Conservation (phyloP, 495 filamentous ascomycete species). For the Penicillium turbatum region DNA sequence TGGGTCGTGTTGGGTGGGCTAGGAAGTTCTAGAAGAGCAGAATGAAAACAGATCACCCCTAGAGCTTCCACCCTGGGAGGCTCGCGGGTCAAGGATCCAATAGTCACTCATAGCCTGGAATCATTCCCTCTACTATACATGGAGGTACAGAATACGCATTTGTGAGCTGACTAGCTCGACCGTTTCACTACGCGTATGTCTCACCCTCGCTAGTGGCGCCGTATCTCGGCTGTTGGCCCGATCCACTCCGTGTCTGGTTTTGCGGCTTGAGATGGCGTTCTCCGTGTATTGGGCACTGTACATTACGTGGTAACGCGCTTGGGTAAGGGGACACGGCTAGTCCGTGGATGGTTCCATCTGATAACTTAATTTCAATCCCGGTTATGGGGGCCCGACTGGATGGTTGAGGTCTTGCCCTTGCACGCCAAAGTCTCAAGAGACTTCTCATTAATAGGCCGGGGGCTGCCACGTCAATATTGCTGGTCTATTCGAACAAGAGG, state of each 20-base stretch:
- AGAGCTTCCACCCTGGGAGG: not conserved
- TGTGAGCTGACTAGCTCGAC: not conserved
- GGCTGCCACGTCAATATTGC: not conserved
- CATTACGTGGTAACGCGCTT: not conserved
- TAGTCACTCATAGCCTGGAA: not conserved
- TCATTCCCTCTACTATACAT: not conserved
- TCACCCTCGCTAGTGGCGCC: not conserved
- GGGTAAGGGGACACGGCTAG: not conserved
- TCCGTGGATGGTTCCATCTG: conserved; percentile 7
- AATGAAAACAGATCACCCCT: not conserved
- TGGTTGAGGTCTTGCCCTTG: not conserved
- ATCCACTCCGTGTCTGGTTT: not conserved
- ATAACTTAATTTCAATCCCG: conserved; percentile 15
- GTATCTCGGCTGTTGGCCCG: not conserved
- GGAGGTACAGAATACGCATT: not conserved
- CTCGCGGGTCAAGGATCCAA: not conserved
- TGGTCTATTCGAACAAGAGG: not conserved
- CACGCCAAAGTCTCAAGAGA: not conserved
- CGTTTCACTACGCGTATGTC: not conserved
- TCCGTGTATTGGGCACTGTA: not conserved
- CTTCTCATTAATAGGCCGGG: not conserved
- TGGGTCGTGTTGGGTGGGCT: conserved; percentile 2
- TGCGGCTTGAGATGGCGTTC: not conserved
- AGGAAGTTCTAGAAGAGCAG: conserved; percentile 5
- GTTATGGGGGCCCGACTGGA: not conserved